These are phyloP conservation scores for Candida methanosorbosa DNA, from an alignment of 805 yeast species.

Conservation along the genomic window DNA sequence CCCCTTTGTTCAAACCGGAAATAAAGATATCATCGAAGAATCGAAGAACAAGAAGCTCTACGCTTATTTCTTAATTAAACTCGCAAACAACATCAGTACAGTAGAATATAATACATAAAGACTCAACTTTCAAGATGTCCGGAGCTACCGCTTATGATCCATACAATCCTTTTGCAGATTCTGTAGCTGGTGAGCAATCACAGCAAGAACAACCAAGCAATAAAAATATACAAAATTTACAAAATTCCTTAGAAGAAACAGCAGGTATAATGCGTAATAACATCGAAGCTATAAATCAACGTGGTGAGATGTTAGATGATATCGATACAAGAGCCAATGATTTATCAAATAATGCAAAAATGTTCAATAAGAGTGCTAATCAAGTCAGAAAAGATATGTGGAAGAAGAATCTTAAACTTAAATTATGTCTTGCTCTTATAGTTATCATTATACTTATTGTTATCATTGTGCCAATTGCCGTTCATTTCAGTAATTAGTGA, in stretches of 20 bases:
- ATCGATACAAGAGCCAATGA: slow-evolving; percentile 91
- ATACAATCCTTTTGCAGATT: slow-evolving; percentile 23
- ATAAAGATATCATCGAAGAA: too few species aligned
- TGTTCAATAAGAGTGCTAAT: slow-evolving; percentile 94
- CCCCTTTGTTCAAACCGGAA: too few species aligned
- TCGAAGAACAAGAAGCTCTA: too few species aligned
- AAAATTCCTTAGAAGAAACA: slow-evolving; percentile 49
- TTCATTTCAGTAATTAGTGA: slow-evolving; percentile 50
- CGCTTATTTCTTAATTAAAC: too few species aligned
- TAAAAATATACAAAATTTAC: slow-evolving; percentile 20
- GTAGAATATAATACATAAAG: neutral
- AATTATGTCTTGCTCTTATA: slow-evolving; percentile 77
- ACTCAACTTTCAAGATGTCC: slow-evolving; percentile 12
- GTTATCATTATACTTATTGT: slow-evolving; percentile 77
- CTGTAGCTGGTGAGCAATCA: slow-evolving; percentile 56
- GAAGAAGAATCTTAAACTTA: slow-evolving; percentile 98
- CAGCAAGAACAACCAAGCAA: slow-evolving; percentile 9
- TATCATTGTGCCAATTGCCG: slow-evolving; percentile 86
- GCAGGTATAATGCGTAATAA: slow-evolving; percentile 97
- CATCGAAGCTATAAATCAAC: slow-evolving; percentile 88
- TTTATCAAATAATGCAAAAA: slow-evolving; percentile 85
- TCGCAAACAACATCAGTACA: too few species aligned
- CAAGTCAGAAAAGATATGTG: slow-evolving; percentile 98
- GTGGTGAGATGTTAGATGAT: slow-evolving; percentile 89
- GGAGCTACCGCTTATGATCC: slow-evolving; percentile 26